Percentiles rank a stretch among this genome's conserved stretches.
Evolutionary conservation across 768 basidiomycete species (phyloP).

Genomic region (Naganishia kalamii): DNA sequence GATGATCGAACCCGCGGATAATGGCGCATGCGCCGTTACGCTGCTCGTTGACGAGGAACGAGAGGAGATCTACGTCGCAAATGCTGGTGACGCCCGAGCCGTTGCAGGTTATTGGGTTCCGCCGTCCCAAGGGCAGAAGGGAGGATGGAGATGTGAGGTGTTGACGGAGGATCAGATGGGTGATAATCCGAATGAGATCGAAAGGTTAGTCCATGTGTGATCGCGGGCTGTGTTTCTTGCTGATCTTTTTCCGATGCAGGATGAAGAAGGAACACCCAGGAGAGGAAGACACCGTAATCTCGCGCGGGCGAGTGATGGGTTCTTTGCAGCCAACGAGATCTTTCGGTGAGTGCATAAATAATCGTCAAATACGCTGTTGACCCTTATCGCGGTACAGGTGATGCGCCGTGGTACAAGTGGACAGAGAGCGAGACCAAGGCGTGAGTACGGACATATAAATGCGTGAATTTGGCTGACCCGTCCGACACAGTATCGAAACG

Average conservation of each 20-base stretch:
- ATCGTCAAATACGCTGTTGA: neutral
- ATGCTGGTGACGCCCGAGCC: conserved; percentile 87
- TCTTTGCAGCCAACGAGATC: conserved; percentile 43
- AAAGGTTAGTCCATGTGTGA: conserved; percentile 55
- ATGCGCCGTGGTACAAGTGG: conserved; percentile 45
- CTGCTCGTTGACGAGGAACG: conserved; percentile 79
- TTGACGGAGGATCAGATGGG: conserved; percentile 89
- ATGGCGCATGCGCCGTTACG: conserved; percentile 85
- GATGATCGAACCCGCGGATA: conserved; percentile 74
- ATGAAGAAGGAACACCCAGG: conserved; percentile 41
- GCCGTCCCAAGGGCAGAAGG: too few relatives aligned
- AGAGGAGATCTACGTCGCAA: conserved; percentile 78
- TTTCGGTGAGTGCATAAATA: conserved; percentile 35
- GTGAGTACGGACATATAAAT: conserved; percentile 22
- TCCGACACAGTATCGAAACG: neutral
- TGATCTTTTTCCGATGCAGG: conserved; percentile 19
- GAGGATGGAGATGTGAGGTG: conserved; percentile 48
- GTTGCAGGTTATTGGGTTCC: conserved; percentile 91
- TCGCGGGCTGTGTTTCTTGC: neutral
- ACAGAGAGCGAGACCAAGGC: conserved; percentile 30
- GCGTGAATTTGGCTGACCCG: neutral
- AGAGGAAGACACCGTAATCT: conserved; percentile 40
- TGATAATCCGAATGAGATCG: conserved; percentile 74
- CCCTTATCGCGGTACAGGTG: conserved; percentile 20
- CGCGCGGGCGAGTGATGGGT: conserved; percentile 40